Evolutionary conservation across 345 rosid species (phyloP).

Genomic region (Atalantia buxifolia): DNA sequence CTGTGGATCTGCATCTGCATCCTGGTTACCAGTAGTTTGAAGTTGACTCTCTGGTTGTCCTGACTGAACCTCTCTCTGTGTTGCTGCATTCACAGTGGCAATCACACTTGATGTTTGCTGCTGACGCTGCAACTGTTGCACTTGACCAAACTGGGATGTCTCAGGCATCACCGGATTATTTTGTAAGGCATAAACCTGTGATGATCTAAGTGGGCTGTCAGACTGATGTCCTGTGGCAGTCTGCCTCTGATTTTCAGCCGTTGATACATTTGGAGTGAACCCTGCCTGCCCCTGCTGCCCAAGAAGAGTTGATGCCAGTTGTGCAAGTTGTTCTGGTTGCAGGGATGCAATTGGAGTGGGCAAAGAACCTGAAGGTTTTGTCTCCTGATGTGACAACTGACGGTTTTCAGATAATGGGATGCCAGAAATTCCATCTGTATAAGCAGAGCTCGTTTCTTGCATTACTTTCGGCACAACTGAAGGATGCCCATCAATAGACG

Average conservation of each 20-base stretch:
- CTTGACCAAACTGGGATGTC: conserved; percentile 43
- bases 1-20: conserved; percentile 73
- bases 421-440: conserved; percentile 27
- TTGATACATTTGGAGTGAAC: conserved; percentile 27
- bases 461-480: conserved; percentile 27
- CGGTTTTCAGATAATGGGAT: conserved; percentile 28
- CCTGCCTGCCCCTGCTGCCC: conserved; percentile 58
- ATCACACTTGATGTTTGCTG: conserved; percentile 30
- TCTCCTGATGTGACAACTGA: conserved; percentile 33
- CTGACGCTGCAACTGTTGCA: conserved; percentile 50
- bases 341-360: conserved; percentile 37
- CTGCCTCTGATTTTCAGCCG: conserved; percentile 32
- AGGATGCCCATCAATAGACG: conserved; percentile 29
- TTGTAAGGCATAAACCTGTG: conserved; percentile 44
- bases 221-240: conserved; percentile 24
- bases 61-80: conserved; percentile 28
- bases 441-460: conserved; percentile 29
- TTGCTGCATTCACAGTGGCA: conserved; percentile 10
- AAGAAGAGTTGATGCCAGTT: conserved; percentile 60
- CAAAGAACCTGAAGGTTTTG: conserved; percentile 29
- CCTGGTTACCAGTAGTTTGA: conserved; percentile 37
- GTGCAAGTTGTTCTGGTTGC: conserved; percentile 72
- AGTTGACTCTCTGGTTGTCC: conserved; percentile 32
- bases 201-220: conserved; percentile 26
- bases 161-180: conserved; percentile 32